Conservation (phyloP, 495 filamentous ascomycete species). For the Penicillium egyptiacum region DNA sequence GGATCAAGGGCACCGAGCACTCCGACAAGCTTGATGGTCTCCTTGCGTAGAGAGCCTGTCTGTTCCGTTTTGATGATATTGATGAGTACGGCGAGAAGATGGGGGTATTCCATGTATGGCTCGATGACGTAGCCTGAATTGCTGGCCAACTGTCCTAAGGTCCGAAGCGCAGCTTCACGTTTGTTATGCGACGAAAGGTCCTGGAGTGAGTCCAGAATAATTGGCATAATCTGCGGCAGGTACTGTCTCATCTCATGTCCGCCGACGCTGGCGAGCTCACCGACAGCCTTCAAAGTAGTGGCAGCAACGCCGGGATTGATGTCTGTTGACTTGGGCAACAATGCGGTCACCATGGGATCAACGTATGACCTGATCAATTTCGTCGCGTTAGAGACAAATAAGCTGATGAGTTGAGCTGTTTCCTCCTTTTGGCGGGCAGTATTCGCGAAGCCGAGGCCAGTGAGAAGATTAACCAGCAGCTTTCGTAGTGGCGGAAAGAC, state of each 20-base stretch:
- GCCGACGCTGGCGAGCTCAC: constrained; percentile 88
- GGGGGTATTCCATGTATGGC: constrained; percentile 90
- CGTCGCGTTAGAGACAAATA: constrained; percentile 87
- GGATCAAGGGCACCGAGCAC: constrained; percentile 95
- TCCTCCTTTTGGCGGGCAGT: constrained; percentile 92
- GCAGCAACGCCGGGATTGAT: constrained; percentile 81
- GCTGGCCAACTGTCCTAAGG: constrained; percentile 87
- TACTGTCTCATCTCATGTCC: constrained; percentile 87
- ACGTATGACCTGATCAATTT: constrained; percentile 92
- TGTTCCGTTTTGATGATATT: constrained; percentile 90
- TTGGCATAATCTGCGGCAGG: constrained; percentile 86
- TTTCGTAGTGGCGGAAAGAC: constrained; percentile 94
- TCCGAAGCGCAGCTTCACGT: constrained; percentile 85
- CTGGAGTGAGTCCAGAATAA: constrained; percentile 88
- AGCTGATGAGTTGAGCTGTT: constrained; percentile 86
- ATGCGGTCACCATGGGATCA: constrained; percentile 85
- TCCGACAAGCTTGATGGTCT: constrained; percentile 93
- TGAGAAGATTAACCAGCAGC: constrained; percentile 90
- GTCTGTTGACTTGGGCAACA: constrained; percentile 86
- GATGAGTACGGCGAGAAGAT: constrained; percentile 86
- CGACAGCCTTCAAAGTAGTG: constrained; percentile 88
- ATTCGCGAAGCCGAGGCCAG: constrained; percentile 93
- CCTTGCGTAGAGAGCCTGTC: constrained; percentile 78
- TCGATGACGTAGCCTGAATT: constrained; percentile 98
- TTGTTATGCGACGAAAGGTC: constrained; percentile 86